Conservation (phyloP, 2,329 filamentous ascomycete species). For the Acrocalymma vagum region DNA sequence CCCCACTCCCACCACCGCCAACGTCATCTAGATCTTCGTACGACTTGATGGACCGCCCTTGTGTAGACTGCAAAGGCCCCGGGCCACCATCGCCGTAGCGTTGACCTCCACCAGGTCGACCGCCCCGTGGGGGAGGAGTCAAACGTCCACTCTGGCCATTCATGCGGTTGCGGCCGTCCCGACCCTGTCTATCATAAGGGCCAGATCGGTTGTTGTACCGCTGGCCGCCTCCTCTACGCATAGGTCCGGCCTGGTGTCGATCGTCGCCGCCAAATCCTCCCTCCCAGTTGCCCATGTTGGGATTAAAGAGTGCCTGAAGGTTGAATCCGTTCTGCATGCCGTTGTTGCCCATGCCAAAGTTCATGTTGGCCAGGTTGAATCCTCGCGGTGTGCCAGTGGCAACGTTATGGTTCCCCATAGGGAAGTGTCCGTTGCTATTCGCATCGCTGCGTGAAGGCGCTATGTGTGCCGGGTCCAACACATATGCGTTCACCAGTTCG, state of each 20-base stretch:
- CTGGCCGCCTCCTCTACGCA: constrained; percentile 49
- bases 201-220: constrained; percentile 50
- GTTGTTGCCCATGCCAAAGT: constrained; percentile 66
- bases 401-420: constrained; percentile 74
- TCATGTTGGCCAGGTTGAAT: constrained; percentile 83
- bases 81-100: constrained; percentile 79
- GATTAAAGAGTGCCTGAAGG: constrained; percentile 59
- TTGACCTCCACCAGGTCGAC: constrained; percentile 59
- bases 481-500: constrained; percentile 90
- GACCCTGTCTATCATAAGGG: constrained; percentile 51
- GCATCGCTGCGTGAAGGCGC: constrained; percentile 91
- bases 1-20: constrained; percentile 69
- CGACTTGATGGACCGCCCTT: constrained; percentile 91
- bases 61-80: constrained; percentile 88
- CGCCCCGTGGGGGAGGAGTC: constrained; percentile 60
- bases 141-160: constrained; percentile 56
- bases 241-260: constrained; percentile 51
- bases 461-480: constrained; percentile 93
- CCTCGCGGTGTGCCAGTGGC: constrained; percentile 87
- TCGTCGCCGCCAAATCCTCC: constrained; percentile 43
- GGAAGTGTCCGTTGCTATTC: constrained; percentile 96
- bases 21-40: constrained; percentile 97
- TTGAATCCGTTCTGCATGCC: constrained; percentile 50
- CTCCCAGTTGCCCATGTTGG: constrained; percentile 66
- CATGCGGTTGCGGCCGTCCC: constrained; percentile 56